Evolutionary conservation across 2,329 filamentous ascomycete species (phyloP), one percentile per base, ranked within the genome.

Genomic region (Verticillium isaacii): DNA sequence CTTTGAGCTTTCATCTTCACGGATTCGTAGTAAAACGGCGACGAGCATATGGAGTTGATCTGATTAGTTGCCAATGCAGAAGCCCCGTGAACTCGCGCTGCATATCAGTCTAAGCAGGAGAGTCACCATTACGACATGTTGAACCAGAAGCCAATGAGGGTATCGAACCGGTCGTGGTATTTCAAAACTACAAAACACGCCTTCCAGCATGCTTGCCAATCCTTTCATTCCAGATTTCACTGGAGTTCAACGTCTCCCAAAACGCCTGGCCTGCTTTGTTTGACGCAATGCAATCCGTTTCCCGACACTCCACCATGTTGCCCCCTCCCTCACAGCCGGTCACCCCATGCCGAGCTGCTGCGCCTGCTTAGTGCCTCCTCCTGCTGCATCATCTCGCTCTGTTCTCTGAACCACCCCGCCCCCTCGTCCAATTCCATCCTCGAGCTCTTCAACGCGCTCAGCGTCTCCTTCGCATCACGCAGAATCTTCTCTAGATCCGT

Each of bases 371-470:
- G 62, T 45, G 70, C 60, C 61, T 77, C 74, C 63, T 73, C 75
- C 62, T 72, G 75, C 60, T 76, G 74, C 63, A 82, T 64, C 50
- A 72, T 73, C 60, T 77, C 74, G 41, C 76, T 80, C 68, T 83
- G 79, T 59, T 76, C 74, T 60, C 70, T 72, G 67, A 78, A 81
- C 80, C 80, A 83, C 23, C 74, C 71, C n/a, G 73, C 74, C 17
- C 75, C 78, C 64, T 81, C 74, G 63, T 82, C 78, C 70, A 83
- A 74, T 61, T 81, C 79, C 61, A 76, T 71, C 15, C 77, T 73
- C 65, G 79, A 72, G 58, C 73, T 72, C 41, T 73, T 73, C 50
- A 82, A 73, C 64, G 56, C 76, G 71, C 61, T 57, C 32, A 78
- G 64, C 41, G 71, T 75, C 62, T 77, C 73, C 32, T 58, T 59